A percentile compares a stretch with the other conserved stretches of the same genome.
Conservation (phyloP, 768 basidiomycete species). For the Phlegmacium glaucopus region DNA sequence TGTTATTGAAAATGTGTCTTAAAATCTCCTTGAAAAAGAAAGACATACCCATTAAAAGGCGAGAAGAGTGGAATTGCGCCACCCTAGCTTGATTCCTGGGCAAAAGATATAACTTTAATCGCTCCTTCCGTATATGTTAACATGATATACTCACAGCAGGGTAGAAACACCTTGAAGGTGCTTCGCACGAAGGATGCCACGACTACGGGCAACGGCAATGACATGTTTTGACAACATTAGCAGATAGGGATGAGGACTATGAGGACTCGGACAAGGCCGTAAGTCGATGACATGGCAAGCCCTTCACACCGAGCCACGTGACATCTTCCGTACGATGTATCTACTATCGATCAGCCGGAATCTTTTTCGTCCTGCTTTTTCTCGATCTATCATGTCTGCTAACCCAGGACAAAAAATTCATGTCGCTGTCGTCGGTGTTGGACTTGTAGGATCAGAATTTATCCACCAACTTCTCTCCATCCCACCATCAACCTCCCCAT, state of each 20-base stretch:
- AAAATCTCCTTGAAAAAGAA: not conserved
- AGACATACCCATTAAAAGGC: slow-evolving; percentile 63
- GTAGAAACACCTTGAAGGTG: slow-evolving; percentile 23
- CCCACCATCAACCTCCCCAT: slow-evolving; percentile 49
- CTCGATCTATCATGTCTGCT: slow-evolving; percentile 19
- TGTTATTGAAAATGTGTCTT: not conserved
- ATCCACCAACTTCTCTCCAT: slow-evolving; percentile 75
- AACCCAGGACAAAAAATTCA: slow-evolving; percentile 25
- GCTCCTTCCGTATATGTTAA: slow-evolving; percentile 5
- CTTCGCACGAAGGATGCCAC: slow-evolving; percentile 41
- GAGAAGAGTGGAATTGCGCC: slow-evolving; percentile 69
- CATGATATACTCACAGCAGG: slow-evolving; percentile 19
- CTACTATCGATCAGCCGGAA: slow-evolving; percentile 13
- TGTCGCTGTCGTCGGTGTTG: slow-evolving; percentile 87
- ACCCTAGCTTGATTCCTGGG: slow-evolving; percentile 42
- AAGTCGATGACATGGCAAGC: too few species aligned
- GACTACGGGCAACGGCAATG: slow-evolving; percentile 60
- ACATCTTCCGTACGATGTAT: too few species aligned
- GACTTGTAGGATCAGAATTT: slow-evolving; percentile 89
- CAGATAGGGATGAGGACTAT: slow-evolving; percentile 4
- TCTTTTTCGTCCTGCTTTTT: slow-evolving; percentile 5
- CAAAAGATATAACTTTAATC: slow-evolving; percentile 38
- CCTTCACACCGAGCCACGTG: too few species aligned
- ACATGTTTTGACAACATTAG: slow-evolving; percentile 71
- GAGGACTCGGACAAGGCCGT: not conserved